Evolutionary conservation across 2,329 filamentous ascomycete genomes (phyloP).

Genomic region (Hymenoscyphus repandus): DNA sequence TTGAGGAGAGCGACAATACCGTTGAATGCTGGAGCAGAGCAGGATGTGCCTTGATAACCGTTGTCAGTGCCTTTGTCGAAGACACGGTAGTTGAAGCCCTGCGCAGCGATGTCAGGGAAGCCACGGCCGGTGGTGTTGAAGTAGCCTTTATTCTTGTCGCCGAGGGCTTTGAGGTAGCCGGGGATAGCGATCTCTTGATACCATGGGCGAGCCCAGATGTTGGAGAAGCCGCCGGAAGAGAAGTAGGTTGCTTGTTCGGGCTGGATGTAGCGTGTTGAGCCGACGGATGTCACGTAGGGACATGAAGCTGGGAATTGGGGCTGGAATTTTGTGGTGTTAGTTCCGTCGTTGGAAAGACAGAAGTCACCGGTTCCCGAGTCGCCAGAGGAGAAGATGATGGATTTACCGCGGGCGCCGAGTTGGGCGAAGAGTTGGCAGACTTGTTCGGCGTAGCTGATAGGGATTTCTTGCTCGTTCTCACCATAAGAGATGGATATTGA

Average conservation of each 20-base stretch:
- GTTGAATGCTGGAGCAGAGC: constrained; percentile 52
- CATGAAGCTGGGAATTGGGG: constrained; percentile 51
- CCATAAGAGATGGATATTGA: constrained; percentile 54
- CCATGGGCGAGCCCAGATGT: constrained; percentile 40
- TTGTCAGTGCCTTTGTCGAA: constrained; percentile 13
- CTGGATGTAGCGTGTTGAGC: constrained; percentile 19
- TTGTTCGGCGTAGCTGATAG: constrained; percentile 44
- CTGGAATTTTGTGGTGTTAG: constrained; percentile 47
- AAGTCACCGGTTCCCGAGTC: constrained; percentile 34
- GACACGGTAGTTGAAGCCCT: constrained; percentile 49
- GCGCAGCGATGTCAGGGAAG: constrained; percentile 8
- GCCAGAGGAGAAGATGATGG: constrained; percentile 47
- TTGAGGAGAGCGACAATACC: constrained; percentile 57
- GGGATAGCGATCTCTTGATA: constrained; percentile 42
- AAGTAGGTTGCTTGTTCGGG: constrained; percentile 39
- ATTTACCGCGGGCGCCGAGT: constrained; percentile 48
- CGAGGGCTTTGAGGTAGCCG: constrained; percentile 35
- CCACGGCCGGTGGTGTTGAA: constrained; percentile 29
- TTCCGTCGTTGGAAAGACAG: constrained; percentile 55
- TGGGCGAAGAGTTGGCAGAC: constrained; percentile 51
- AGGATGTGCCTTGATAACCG: constrained; percentile 31
- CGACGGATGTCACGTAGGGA: constrained; percentile 29
- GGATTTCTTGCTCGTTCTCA: constrained; percentile 53
- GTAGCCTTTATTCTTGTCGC: constrained; percentile 33
- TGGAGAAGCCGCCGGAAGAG: constrained; percentile 49